Evolutionary conservation across 139 green algal genomes (phyloP).

Genomic region (Haematococcus sp.): DNA sequence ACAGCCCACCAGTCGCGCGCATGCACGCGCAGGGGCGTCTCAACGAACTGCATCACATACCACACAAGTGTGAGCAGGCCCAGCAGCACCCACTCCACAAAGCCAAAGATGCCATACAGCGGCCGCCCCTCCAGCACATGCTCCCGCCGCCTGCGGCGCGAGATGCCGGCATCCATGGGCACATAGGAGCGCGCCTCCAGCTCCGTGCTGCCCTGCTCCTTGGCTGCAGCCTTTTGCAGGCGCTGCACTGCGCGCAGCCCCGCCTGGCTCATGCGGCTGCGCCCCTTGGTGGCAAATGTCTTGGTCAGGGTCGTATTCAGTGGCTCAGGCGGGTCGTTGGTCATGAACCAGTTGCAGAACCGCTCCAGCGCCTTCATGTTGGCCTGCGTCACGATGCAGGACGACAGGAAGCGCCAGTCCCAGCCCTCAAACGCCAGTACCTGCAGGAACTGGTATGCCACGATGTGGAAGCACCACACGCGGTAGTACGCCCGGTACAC

Average conservation of each 20-base stretch:
- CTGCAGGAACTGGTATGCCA: slow-evolving; percentile 44
- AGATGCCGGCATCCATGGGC: background rate
- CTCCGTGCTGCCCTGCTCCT: background rate
- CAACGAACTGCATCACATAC: slow-evolving; percentile 14
- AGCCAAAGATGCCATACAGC: slow-evolving; percentile 25
- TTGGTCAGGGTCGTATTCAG: slow-evolving; percentile 33
- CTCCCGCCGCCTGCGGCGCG: background rate
- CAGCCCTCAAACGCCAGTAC: slow-evolving; percentile 27
- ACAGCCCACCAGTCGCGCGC: slow-evolving; percentile 8
- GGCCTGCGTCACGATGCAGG: slow-evolving; percentile 25
- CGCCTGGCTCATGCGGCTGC: slow-evolving; percentile 2
- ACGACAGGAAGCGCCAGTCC: slow-evolving; percentile 32
- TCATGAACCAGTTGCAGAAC: slow-evolving; percentile 49
- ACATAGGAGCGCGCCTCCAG: background rate
- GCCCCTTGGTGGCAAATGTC: slow-evolving; percentile 25
- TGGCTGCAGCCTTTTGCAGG: slow-evolving; percentile 1
- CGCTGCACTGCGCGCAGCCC: background rate
- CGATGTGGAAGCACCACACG: slow-evolving; percentile 37
- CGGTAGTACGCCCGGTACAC: slow-evolving; percentile 53
- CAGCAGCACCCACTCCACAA: slow-evolving; percentile 40
- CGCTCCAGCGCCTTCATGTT: slow-evolving; percentile 36
- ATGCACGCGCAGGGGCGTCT: background rate
- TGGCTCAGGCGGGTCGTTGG: slow-evolving; percentile 34
- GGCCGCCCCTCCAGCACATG: slow-evolving; percentile 31
- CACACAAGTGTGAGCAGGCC: slow-evolving; percentile 14